Evolutionary conservation across 2,329 filamentous ascomycete genomes (phyloP), one percentile per base, ranked within the genome.

Genomic region (Diaporthe destruens): DNA sequence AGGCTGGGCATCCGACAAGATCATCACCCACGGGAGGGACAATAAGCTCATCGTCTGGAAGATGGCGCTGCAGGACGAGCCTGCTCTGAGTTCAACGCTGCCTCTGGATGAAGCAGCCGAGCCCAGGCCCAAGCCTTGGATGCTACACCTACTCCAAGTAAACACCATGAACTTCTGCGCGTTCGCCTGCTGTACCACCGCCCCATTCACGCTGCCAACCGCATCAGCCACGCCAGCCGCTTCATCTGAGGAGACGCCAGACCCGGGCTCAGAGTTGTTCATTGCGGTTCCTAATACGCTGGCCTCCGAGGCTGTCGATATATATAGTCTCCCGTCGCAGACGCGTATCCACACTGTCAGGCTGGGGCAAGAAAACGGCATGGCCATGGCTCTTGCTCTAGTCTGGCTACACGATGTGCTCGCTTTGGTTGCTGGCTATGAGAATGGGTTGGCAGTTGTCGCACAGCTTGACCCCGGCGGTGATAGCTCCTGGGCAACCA

Each of bases 101-200:
- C 96, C 96, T 0, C 87, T 96, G 42, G 94, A 97, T 74, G 82
- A 84, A 59, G 84, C 80, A 1, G 81, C 80, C 36, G 82, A 81
- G 57, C 81, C 81, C 65, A 87, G 84, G 75, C 88, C 87, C 23
- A 87, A 91, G 77, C 96, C 96, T 39, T 97, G 94, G 94, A 84
- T 98, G n/a, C 82, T 98, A 29, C 90, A 98, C 81, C 88, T 93
- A 5, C 84, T 99, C 6, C 87, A 93, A 6, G 94, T 98, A 55
- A 98, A 98, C 79, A 94, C 96, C 1, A 89, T 98, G 84, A 99
- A 98, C 80, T 99, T 98, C 80, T 99, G 96, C 80, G 88, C 93
- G 1, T 98, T 98, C 80, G 87, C 92, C 2, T 87, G 88, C 74
- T 92, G 91, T 79, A 73, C 85, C 73, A 79, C 82, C 55, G 73